Percentiles rank a stretch among this genome's conserved stretches.
Conservation (phyloP, 2,329 filamentous ascomycete genomes). For the Monosporascus sp. region DNA sequence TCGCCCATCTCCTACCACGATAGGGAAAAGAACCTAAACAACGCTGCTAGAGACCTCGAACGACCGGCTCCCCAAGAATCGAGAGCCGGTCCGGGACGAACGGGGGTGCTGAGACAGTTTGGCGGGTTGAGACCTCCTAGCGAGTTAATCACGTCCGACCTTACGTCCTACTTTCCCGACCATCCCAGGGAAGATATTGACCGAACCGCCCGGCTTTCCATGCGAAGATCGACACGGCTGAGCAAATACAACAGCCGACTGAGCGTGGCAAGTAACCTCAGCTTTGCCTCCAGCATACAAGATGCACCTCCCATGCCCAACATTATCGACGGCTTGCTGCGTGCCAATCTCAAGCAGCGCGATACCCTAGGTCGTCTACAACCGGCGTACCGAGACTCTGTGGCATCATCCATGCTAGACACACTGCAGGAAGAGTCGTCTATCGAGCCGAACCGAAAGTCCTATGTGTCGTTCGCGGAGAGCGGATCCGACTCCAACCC, state of each 20-base stretch:
- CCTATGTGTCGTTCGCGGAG: conserved; percentile 85
- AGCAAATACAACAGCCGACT: conserved; percentile 90
- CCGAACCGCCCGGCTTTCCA: conserved; percentile 86
- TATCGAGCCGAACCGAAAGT: conserved; percentile 83
- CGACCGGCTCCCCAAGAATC: conserved; percentile 47
- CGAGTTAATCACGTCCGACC: conserved; percentile 92
- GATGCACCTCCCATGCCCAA: conserved; percentile 94
- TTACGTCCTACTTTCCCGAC: conserved; percentile 96
- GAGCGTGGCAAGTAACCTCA: conserved; percentile 89
- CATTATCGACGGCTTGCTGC: conserved; percentile 91
- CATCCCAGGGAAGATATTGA: conserved; percentile 93
- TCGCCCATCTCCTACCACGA: conserved; percentile 73
- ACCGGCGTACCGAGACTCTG: conserved; percentile 73
- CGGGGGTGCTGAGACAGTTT: conserved; percentile 68
- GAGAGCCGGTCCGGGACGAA: conserved; percentile 39
- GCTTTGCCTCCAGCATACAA: conserved; percentile 84
- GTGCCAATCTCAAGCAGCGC: conserved; percentile 43
- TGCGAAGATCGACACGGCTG: conserved; percentile 82
- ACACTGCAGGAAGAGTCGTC: conserved; percentile 88
- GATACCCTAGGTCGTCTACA: conserved; percentile 43
- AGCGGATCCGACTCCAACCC: conserved; percentile 65
- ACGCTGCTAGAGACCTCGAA: conserved; percentile 53
- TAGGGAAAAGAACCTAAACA: conserved; percentile 61
- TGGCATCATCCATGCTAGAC: conserved; percentile 83
- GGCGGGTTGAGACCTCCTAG: conserved; percentile 90